Percentiles rank a stretch among this genome's conserved stretches.
Conservation (phyloP, 2,329 filamentous ascomycete genomes). For the Pezicula carpinea region DNA sequence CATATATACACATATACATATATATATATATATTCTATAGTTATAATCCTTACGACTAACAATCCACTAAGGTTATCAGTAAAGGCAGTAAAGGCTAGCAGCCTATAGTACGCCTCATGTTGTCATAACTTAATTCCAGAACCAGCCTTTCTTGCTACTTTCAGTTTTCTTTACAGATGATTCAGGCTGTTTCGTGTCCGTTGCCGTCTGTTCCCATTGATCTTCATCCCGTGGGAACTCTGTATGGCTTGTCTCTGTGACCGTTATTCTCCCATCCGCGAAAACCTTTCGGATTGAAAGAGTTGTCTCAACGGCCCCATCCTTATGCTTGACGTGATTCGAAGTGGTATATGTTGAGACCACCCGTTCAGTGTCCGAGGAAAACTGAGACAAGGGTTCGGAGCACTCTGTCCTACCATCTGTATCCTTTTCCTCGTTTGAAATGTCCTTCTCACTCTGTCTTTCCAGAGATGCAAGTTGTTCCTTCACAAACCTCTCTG, state of each 20-base stretch:
- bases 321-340: conserved; percentile 16
- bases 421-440: background rate
- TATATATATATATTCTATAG: too few species aligned
- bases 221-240: conserved; percentile 9
- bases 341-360: conserved; percentile 20
- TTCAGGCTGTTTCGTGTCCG: background rate
- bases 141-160: conserved; percentile 18
- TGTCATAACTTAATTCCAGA: conserved; percentile 20
- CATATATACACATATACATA: too few species aligned
- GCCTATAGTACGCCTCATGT: too few species aligned
- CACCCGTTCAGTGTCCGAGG: conserved; percentile 13
- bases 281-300: conserved; percentile 22
- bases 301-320: conserved; percentile 22
- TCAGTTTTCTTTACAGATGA: conserved; percentile 2
- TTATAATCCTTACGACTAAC: too few species aligned
- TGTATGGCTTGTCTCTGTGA: conserved; percentile 17
- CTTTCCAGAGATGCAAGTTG: background rate
- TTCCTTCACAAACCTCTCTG: conserved; percentile 1
- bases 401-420: background rate
- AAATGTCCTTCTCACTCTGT: background rate
- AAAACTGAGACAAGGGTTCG: background rate
- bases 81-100: too few species aligned
- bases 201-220: background rate
- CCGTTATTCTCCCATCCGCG: conserved; percentile 20
- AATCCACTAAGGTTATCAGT: too few species aligned